These are phyloP conservation scores for Amborella trichopoda DNA, from an alignment of 164 flowering plant genomes.

Conservation along the genomic window DNA sequence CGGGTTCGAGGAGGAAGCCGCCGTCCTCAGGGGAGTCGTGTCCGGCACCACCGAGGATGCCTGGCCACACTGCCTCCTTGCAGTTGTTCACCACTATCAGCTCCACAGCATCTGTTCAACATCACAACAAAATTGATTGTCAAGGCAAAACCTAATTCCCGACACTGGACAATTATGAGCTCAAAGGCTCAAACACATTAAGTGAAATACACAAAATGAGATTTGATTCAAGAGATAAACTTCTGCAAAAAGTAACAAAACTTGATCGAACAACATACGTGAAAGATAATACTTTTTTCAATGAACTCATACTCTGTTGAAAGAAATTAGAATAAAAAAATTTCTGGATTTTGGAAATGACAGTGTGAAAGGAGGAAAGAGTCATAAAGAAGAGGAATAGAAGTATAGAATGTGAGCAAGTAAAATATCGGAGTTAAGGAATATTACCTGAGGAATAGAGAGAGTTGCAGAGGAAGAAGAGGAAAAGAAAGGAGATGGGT, in stretches of 20 bases:
- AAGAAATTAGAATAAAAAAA: too few relatives aligned
- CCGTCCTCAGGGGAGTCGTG: slow-evolving; percentile 46
- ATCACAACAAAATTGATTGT: slow-evolving; percentile 2
- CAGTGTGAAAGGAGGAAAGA: too few relatives aligned
- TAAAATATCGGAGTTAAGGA: too few relatives aligned
- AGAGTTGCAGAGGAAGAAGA: slow-evolving; percentile 2
- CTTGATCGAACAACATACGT: background rate
- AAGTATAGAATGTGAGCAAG: too few relatives aligned
- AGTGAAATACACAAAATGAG: too few relatives aligned
- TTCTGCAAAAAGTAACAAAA: background rate
- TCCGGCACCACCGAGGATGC: slow-evolving; percentile 69
- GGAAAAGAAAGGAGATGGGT: slow-evolving; percentile 10
- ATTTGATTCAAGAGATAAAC: background rate
- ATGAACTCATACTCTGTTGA: background rate
- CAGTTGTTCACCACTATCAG: slow-evolving; percentile 59
- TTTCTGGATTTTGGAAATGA: too few relatives aligned
- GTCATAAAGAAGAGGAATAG: too few relatives aligned
- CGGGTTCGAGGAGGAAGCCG: slow-evolving; percentile 57
- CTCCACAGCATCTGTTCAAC: slow-evolving; percentile 48
- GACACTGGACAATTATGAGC: too few relatives aligned
- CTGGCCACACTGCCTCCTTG: slow-evolving; percentile 55
- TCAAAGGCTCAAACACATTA: too few relatives aligned
- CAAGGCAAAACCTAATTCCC: too few relatives aligned
- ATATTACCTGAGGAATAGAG: slow-evolving; percentile 16
- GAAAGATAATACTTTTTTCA: background rate